Conservation (phyloP, 2,329 filamentous ascomycete species). For the Fusarium concolor region DNA sequence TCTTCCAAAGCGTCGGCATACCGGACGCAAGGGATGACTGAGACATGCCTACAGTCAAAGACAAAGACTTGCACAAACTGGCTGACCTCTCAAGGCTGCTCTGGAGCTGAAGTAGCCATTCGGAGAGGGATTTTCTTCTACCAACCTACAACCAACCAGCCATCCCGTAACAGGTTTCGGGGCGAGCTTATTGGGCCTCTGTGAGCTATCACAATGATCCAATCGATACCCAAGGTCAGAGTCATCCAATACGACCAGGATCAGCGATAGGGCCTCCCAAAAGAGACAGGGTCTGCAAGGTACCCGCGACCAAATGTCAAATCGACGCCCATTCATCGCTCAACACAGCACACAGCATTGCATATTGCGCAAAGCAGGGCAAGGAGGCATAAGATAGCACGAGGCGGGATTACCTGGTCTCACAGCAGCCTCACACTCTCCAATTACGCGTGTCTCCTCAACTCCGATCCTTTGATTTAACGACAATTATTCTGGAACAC, state of each 20-base stretch:
- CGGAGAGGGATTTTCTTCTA: constrained; percentile 5
- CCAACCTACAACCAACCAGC: neutral
- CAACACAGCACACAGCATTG: constrained; percentile 10
- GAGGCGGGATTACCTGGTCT: constrained; percentile 10
- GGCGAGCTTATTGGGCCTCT: constrained; percentile 16
- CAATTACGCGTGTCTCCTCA: constrained; percentile 13
- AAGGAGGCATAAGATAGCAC: neutral
- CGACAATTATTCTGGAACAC: constrained; percentile 32
- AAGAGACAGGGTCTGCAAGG: constrained; percentile 41
- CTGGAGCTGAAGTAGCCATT: neutral
- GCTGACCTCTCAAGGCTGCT: neutral
- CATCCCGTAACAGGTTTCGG: constrained; percentile 3
- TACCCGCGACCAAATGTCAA: constrained; percentile 40
- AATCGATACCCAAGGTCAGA: constrained; percentile 17
- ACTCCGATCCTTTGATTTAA: constrained; percentile 9
- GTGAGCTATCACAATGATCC: constrained; percentile 32
- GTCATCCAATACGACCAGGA: constrained; percentile 23
- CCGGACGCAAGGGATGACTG: constrained; percentile 19
- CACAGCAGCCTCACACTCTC: constrained; percentile 15
- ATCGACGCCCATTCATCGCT: constrained; percentile 5
- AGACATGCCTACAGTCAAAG: constrained; percentile 14
- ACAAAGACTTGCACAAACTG: constrained; percentile 14
- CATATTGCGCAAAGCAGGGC: constrained; percentile 1
- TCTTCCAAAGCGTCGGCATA: constrained; percentile 33
- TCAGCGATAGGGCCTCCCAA: constrained; percentile 13